A percentile compares a stretch with the other conserved stretches of the same genome.
phyloP scores from a whole-genome alignment of 306 rosid genomes.

The Rubus idaeus region DNA sequence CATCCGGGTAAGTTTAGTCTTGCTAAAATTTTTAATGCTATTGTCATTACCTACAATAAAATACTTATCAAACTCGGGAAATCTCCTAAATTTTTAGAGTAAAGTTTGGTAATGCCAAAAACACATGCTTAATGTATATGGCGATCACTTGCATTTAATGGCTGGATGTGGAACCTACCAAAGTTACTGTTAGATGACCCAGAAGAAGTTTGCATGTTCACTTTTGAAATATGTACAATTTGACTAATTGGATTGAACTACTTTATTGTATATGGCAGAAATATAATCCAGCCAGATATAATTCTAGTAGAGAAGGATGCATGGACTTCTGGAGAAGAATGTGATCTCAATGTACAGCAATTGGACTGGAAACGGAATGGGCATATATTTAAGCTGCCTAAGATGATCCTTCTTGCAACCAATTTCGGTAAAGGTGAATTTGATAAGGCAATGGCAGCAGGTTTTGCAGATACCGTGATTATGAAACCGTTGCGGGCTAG shows the following conservation, averaged over 20 bases:
- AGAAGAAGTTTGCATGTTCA: not conserved
- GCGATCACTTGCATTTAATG: not conserved
- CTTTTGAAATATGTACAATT: not conserved
- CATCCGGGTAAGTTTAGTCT: slow-evolving; percentile 46
- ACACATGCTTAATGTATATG: not conserved
- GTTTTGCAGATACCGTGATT: slow-evolving; percentile 86
- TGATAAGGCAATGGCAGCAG: slow-evolving; percentile 67
- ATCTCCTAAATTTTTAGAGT: not conserved
- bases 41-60: not conserved
- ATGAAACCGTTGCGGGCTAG: slow-evolving; percentile 97
- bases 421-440: slow-evolving; percentile 59
- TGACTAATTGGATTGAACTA: slow-evolving; percentile 14
- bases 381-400: slow-evolving; percentile 56
- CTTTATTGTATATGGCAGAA: slow-evolving; percentile 50
- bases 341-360: slow-evolving; percentile 41
- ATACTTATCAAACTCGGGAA: not conserved
- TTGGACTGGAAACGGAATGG: slow-evolving; percentile 75
- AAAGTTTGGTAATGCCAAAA: not conserved
- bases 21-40: not conserved
- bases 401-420: slow-evolving; percentile 84
- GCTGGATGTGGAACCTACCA: not conserved
- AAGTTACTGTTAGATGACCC: not conserved
- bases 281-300: slow-evolving; percentile 61
- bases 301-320: slow-evolving; percentile 85
- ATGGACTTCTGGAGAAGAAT: slow-evolving; percentile 72